Conservation (phyloP, 768 basidiomycete genomes). For the Calvatia gigantea region DNA sequence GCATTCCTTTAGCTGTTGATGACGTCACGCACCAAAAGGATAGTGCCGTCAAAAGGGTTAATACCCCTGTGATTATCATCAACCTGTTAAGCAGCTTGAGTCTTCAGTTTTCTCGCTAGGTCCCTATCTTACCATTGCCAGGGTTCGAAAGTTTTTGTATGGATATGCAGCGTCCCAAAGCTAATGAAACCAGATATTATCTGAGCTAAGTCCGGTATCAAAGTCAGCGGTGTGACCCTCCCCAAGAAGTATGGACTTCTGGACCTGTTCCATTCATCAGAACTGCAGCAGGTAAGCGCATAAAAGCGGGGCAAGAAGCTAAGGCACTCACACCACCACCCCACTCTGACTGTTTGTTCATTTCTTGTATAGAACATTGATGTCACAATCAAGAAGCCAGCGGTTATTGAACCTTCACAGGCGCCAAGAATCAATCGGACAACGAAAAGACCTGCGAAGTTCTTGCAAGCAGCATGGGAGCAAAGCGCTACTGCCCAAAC, state of each 20-base stretch:
- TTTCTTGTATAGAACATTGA: slow-evolving; percentile 76
- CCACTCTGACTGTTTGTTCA: slow-evolving; percentile 66
- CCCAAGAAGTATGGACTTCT: not conserved
- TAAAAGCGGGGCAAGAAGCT: not conserved
- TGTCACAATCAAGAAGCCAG: slow-evolving; percentile 74
- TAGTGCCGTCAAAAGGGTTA: slow-evolving; percentile 51
- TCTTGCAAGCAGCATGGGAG: slow-evolving; percentile 67
- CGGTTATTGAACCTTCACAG: slow-evolving; percentile 70
- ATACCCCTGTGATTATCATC: slow-evolving; percentile 64
- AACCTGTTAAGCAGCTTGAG: slow-evolving; percentile 34
- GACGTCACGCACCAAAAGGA: slow-evolving; percentile 47
- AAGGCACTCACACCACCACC: slow-evolving; percentile 69
- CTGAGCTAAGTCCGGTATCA: slow-evolving; percentile 42
- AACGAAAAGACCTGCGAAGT: slow-evolving; percentile 61
- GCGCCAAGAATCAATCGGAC: slow-evolving; percentile 65
- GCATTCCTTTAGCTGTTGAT: not conserved
- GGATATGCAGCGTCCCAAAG: slow-evolving; percentile 63
- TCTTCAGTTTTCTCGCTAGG: not conserved
- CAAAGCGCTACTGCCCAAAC: slow-evolving; percentile 62
- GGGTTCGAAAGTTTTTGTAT: slow-evolving; percentile 52
- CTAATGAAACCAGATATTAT: slow-evolving; percentile 68
- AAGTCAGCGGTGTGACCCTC: not conserved
- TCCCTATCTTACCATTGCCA: slow-evolving; percentile 63
- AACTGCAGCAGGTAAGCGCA: slow-evolving; percentile 32
- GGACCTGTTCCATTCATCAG: slow-evolving; percentile 73